phyloP scores from a whole-genome alignment of 2,329 filamentous ascomycete genomes.

The Drechslerella stenobrocha region DNA sequence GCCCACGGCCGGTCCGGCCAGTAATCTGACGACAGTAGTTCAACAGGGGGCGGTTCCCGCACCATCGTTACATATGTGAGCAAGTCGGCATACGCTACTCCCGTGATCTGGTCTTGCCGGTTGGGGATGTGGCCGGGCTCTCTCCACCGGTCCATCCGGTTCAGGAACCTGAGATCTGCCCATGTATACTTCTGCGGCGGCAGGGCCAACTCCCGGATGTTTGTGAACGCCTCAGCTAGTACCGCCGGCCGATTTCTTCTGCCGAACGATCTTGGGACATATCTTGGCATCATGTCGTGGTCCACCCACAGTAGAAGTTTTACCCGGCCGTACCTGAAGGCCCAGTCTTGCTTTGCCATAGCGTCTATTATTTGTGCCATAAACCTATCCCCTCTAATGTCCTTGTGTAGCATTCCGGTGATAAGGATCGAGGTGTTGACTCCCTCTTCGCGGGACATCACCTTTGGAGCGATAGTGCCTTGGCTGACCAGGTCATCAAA shows the following conservation, averaged over 20 bases:
- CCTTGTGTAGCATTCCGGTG: slow-evolving; percentile 67
- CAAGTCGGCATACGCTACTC: slow-evolving; percentile 58
- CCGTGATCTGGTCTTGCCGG: slow-evolving; percentile 59
- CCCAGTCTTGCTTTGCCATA: slow-evolving; percentile 63
- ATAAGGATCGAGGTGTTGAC: slow-evolving; percentile 75
- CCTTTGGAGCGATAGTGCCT: slow-evolving; percentile 63
- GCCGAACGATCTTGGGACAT: slow-evolving; percentile 66
- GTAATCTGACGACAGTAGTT: slow-evolving; percentile 36
- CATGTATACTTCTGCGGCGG: slow-evolving; percentile 54
- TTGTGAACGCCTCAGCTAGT: slow-evolving; percentile 65
- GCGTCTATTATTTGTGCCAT: slow-evolving; percentile 66
- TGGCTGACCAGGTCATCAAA: slow-evolving; percentile 62
- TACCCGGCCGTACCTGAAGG: slow-evolving; percentile 77
- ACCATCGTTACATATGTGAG: slow-evolving; percentile 57
- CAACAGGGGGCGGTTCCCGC: slow-evolving; percentile 53
- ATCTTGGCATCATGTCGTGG: slow-evolving; percentile 62
- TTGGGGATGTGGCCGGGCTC: slow-evolving; percentile 59
- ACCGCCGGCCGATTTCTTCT: slow-evolving; percentile 64
- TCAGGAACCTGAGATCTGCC: slow-evolving; percentile 52
- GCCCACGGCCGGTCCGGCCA: slow-evolving; percentile 21
- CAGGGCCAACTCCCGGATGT: slow-evolving; percentile 64
- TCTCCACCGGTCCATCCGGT: slow-evolving; percentile 59
- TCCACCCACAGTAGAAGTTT: slow-evolving; percentile 76
- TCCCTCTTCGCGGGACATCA: slow-evolving; percentile 56
- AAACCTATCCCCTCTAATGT: slow-evolving; percentile 61